Percentiles rank a stretch among this genome's conserved stretches.
Evolutionary conservation across 495 filamentous ascomycete genomes (phyloP).

Genomic region (Aspergillus taichungensis): DNA sequence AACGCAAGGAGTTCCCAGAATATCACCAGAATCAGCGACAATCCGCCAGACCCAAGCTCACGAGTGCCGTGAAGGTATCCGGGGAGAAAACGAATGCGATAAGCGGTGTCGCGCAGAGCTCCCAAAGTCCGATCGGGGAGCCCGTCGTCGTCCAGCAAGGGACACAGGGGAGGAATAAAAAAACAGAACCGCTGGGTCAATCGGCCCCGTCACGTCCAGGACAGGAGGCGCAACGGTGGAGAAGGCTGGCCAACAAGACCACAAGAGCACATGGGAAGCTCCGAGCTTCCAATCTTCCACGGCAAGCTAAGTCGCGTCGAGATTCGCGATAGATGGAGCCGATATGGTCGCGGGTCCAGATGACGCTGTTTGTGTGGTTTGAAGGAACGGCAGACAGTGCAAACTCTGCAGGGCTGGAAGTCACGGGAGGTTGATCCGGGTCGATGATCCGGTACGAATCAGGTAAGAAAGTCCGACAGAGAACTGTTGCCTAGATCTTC

Average conservation of each 20-base stretch:
- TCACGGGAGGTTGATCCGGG: not conserved
- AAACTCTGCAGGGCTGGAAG: constrained; percentile 23
- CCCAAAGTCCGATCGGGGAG: too few species aligned
- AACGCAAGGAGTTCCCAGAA: too few species aligned
- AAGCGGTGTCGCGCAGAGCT: too few species aligned
- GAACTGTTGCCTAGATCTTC: not conserved
- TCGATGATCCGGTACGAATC: not conserved
- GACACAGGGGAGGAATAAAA: too few species aligned
- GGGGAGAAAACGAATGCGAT: too few species aligned
- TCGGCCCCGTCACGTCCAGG: not conserved
- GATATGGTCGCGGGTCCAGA: constrained; percentile 7
- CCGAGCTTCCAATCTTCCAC: constrained; percentile 2
- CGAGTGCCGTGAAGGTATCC: too few species aligned
- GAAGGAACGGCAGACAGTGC: constrained; percentile 41
- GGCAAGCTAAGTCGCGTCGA: not conserved
- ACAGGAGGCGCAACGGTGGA: not conserved
- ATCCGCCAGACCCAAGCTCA: too few species aligned
- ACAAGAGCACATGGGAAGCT: not conserved
- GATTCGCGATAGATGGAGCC: not conserved
- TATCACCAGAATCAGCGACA: too few species aligned
- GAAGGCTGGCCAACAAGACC: not conserved
- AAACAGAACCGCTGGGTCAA: too few species aligned
- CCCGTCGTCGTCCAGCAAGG: too few species aligned
- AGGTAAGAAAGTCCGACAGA: not conserved
- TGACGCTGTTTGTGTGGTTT: constrained; percentile 41